These are phyloP conservation scores for Boletus huronensis DNA, from an alignment of 768 basidiomycete species.

Conservation along the genomic window DNA sequence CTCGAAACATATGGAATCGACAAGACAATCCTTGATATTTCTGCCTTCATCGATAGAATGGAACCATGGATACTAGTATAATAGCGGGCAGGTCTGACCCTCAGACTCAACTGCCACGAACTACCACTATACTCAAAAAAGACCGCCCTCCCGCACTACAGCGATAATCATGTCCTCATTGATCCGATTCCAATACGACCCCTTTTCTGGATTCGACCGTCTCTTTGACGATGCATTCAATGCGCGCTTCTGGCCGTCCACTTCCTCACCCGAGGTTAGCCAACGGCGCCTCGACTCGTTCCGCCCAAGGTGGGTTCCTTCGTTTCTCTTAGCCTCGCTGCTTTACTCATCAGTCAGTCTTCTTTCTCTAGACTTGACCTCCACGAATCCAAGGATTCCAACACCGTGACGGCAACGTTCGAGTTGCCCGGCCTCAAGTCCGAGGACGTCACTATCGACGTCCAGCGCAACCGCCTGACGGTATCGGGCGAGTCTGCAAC, in stretches of 20 bases:
- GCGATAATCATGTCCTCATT: neutral
- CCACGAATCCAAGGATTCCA: constrained; percentile 37
- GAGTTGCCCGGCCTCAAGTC: constrained; percentile 52
- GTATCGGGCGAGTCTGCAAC: constrained; percentile 44
- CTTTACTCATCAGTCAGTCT: neutral
- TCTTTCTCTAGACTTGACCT: constrained; percentile 39
- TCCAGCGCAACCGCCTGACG: constrained; percentile 40
- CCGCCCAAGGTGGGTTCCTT: constrained; percentile 15
- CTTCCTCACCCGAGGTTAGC: neutral
- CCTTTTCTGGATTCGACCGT: neutral
- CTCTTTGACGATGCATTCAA: constrained; percentile 1
- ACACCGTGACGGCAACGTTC: constrained; percentile 45
- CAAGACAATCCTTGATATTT: too few species aligned
- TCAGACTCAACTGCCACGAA: too few species aligned
- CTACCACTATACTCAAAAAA: too few species aligned
- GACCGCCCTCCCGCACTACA: too few species aligned
- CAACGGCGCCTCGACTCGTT: constrained; percentile 2
- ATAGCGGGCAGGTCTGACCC: too few species aligned
- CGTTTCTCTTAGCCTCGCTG: accelerated
- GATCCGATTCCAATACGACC: constrained; percentile 6
- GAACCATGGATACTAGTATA: too few species aligned
- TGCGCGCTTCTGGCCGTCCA: constrained; percentile 4
- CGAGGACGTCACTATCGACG: constrained; percentile 44
- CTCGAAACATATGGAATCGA: too few species aligned
- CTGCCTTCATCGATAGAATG: too few species aligned